phyloP scores from a whole-genome alignment of 2,329 filamentous ascomycete genomes.

The Xylariaceae sp. region DNA sequence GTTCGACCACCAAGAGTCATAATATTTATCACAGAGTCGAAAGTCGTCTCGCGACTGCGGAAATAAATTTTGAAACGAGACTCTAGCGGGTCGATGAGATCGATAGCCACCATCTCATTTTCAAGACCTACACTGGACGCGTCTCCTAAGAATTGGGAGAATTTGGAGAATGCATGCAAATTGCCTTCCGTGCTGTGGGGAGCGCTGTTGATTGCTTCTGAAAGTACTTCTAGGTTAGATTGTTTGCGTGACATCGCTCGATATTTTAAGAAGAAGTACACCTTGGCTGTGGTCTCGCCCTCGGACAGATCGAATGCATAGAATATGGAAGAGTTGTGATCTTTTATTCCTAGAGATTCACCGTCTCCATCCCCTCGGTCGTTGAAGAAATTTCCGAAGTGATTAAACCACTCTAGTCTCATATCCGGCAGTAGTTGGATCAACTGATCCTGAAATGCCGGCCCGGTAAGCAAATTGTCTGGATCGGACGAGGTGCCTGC shows the following conservation, averaged over 20 bases:
- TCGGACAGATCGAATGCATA: constrained; percentile 22
- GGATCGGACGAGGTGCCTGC: constrained; percentile 16
- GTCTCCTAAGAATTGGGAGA: constrained; percentile 14
- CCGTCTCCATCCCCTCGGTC: not conserved
- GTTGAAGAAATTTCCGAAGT: constrained; percentile 9
- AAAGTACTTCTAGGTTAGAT: constrained; percentile 10
- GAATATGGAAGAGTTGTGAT: constrained; percentile 19
- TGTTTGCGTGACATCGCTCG: not conserved
- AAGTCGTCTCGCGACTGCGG: constrained; percentile 14
- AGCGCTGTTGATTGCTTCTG: not conserved
- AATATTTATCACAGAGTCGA: constrained; percentile 3
- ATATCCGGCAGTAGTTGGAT: not conserved
- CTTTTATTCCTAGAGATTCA: not conserved
- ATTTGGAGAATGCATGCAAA: constrained; percentile 1
- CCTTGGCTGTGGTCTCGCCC: constrained; percentile 7
- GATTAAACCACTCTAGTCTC: constrained; percentile 1
- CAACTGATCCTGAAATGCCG: not conserved
- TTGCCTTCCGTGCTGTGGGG: constrained; percentile 2
- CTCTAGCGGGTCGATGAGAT: constrained; percentile 15
- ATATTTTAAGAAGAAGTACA: constrained; percentile 20
- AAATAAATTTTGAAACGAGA: constrained; percentile 27
- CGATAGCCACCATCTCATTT: constrained; percentile 26
- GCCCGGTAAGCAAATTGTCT: not conserved
- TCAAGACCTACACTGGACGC: not conserved
- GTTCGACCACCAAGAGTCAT: constrained; percentile 19